A percentile compares a stretch with the other conserved stretches of the same genome.
Conservation (phyloP, 148 eudicot species). For the Fagopyrum esculentum region DNA sequence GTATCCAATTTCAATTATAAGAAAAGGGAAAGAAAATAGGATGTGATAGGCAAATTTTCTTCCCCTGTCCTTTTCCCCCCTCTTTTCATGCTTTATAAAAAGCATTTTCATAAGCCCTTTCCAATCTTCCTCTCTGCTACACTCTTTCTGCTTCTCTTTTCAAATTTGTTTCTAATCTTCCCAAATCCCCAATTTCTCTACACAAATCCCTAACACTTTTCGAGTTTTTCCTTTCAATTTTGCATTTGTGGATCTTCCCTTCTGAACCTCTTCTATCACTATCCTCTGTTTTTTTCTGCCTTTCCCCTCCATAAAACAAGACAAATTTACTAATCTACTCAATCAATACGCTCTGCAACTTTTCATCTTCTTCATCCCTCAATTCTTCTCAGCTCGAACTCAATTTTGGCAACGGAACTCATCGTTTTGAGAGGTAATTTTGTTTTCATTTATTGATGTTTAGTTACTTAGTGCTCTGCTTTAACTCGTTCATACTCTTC, state of each 20-base stretch:
- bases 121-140: not conserved
- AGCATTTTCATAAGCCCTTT: conserved; percentile 4
- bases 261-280: not conserved
- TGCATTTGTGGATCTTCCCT: not conserved
- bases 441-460: not conserved
- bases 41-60: not conserved
- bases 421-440: conserved; percentile 3
- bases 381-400: not conserved
- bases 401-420: not conserved
- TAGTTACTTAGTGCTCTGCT: not conserved
- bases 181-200: not conserved
- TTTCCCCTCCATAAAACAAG: not conserved
- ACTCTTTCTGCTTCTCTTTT: not conserved
- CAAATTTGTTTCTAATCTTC: not conserved
- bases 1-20: not conserved
- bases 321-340: not conserved
- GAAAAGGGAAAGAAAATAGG: not conserved
- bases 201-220: not conserved
- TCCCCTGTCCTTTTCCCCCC: conserved; percentile 7
- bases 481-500: not conserved
- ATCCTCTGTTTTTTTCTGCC: not conserved
- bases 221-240: not conserved
- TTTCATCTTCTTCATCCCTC: not conserved
- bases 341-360: not conserved
- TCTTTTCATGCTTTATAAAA: conserved; percentile 1